These are phyloP conservation scores for Tylopilus sp. DNA, from an alignment of 1,284 basidiomycete species.

Conservation along the genomic window DNA sequence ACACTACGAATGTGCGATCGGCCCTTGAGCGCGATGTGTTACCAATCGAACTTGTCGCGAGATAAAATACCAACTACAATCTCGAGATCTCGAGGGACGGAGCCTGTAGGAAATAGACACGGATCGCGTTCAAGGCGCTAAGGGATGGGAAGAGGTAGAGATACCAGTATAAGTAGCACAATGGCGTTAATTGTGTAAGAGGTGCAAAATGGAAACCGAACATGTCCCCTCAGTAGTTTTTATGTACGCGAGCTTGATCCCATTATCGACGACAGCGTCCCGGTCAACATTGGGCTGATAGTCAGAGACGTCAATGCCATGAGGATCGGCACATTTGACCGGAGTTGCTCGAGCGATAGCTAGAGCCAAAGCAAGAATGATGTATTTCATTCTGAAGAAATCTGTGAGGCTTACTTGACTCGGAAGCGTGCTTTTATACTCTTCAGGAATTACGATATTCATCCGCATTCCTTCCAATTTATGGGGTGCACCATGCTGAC, in stretches of 20 bases:
- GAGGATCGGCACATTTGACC: slow-evolving; percentile 7
- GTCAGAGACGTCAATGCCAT: slow-evolving; percentile 43
- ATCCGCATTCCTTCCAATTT: too few relatives aligned
- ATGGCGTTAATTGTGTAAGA: too few relatives aligned
- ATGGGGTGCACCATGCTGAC: background rate
- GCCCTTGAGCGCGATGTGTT: too few relatives aligned
- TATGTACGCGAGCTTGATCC: slow-evolving; percentile 58
- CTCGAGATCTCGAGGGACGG: too few relatives aligned
- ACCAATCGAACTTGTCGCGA: too few relatives aligned
- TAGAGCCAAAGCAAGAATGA: slow-evolving; percentile 14
- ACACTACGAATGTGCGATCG: too few relatives aligned
- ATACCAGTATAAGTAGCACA: too few relatives aligned
- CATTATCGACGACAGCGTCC: slow-evolving; percentile 50
- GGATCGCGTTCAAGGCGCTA: too few relatives aligned
- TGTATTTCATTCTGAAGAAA: slow-evolving; percentile 19
- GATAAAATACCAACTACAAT: too few relatives aligned
- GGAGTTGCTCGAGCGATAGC: slow-evolving; percentile 14
- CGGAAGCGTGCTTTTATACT: slow-evolving; percentile 17
- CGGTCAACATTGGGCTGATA: slow-evolving; percentile 54
- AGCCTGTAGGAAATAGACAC: too few relatives aligned
- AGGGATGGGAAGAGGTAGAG: too few relatives aligned
- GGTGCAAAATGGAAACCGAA: slow-evolving; percentile 16
- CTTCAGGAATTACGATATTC: too few relatives aligned
- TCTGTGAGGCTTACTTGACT: background rate
- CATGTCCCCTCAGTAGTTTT: slow-evolving; percentile 68